Percentiles rank a stretch among this genome's conserved stretches.
These are phyloP conservation scores for Mollisiaceae sp. DNA, from an alignment of 2,329 filamentous ascomycete genomes.

Conservation along the genomic window DNA sequence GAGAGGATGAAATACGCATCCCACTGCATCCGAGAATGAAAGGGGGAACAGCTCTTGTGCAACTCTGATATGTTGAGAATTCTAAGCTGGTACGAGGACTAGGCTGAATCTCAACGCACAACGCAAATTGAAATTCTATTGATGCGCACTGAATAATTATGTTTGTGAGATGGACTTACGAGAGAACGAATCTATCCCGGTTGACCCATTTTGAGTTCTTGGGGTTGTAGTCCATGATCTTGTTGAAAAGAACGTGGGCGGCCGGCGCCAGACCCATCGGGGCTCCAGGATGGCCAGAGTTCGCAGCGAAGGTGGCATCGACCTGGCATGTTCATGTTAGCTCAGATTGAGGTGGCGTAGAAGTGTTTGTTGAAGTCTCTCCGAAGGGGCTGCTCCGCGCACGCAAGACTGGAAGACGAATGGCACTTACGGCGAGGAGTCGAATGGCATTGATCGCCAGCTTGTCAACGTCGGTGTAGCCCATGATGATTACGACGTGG, in stretches of 20 bases:
- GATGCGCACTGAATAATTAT: not conserved
- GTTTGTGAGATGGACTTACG: slow-evolving; percentile 66
- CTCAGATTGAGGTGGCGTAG: slow-evolving; percentile 16
- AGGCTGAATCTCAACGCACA: not conserved
- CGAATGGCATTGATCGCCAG: slow-evolving; percentile 98
- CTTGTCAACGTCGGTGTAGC: slow-evolving; percentile 85
- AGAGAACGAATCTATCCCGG: slow-evolving; percentile 98
- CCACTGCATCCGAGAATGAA: not conserved
- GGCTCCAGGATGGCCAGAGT: slow-evolving; percentile 98
- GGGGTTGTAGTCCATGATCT: slow-evolving; percentile 99
- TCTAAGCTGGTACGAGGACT: not conserved
- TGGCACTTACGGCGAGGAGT: slow-evolving; percentile 81
- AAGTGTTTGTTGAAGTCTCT: not conserved
- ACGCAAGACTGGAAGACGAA: slow-evolving; percentile 36
- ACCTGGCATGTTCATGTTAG: slow-evolving; percentile 61
- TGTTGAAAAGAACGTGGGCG: slow-evolving; percentile 97
- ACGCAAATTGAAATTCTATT: not conserved
- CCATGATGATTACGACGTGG: slow-evolving; percentile 70
- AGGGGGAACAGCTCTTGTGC: not conserved
- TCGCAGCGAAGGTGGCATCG: slow-evolving; percentile 95
- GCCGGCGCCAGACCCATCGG: slow-evolving; percentile 95
- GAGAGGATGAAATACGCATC: no score
- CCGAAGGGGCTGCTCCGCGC: slow-evolving; percentile 12
- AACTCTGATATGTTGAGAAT: not conserved
- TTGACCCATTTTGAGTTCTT: slow-evolving; percentile 98